A percentile compares a stretch with the other conserved stretches of the same genome.
Conservation (phyloP, 768 basidiomycete genomes). For the Solioccasus polychromus region DNA sequence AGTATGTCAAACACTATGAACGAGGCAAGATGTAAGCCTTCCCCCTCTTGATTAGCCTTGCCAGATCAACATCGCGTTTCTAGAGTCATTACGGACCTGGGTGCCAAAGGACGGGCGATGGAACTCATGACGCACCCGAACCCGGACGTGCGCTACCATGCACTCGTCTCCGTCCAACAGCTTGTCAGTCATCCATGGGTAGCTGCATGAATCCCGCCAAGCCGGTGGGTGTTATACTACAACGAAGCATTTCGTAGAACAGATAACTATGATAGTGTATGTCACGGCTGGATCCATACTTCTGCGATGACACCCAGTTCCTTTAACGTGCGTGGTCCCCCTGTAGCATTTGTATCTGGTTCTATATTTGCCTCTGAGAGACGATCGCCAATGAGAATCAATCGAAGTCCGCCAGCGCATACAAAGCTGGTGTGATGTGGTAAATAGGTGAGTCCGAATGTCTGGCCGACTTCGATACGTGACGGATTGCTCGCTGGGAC, state of each 20-base stretch:
- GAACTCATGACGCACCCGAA: conserved; percentile 89
- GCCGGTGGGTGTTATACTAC: conserved; percentile 4
- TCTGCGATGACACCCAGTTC: conserved; percentile 75
- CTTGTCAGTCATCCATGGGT: conserved; percentile 90
- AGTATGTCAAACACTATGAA: conserved; percentile 91
- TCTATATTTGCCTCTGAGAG: conserved; percentile 37
- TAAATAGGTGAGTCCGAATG: conserved; percentile 64
- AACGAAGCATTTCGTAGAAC: conserved; percentile 7
- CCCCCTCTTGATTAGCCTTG: not conserved
- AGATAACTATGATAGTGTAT: conserved; percentile 6
- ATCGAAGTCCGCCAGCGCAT: conserved; percentile 66
- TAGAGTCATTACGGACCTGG: conserved; percentile 79
- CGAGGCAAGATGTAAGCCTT: conserved; percentile 81
- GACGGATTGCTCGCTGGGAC: conserved; percentile 8
- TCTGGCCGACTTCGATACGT: conserved; percentile 43
- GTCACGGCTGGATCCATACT: conserved; percentile 54
- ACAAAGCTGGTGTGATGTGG: conserved; percentile 58
- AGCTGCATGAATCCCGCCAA: conserved; percentile 26
- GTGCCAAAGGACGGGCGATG: conserved; percentile 85
- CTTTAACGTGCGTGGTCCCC: conserved; percentile 50
- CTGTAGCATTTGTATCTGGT: conserved; percentile 18
- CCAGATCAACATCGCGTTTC: not conserved
- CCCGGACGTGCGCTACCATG: conserved; percentile 89
- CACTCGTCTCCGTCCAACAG: conserved; percentile 85
- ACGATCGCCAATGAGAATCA: conserved; percentile 60